These are phyloP conservation scores for Volvox reticuliferus DNA, from an alignment of 139 green algal genomes.

Conservation along the genomic window DNA sequence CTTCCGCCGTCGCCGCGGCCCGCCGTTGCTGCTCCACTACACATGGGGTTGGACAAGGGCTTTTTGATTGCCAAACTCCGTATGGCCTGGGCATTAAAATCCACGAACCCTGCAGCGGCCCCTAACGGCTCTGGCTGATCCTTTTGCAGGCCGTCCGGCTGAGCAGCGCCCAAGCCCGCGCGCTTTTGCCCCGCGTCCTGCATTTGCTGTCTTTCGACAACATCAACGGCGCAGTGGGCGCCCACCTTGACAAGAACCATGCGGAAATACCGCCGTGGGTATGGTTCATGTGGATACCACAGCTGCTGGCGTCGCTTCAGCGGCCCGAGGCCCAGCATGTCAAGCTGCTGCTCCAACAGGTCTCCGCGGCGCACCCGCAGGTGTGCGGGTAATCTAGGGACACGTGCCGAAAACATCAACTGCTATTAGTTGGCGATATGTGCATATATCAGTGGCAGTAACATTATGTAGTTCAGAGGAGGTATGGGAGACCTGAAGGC, in stretches of 20 bases:
- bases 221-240: constrained; percentile 54
- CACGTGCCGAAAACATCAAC: no score
- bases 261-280: constrained; percentile 85
- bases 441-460: no score
- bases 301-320: constrained; percentile 91
- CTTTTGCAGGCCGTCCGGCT: constrained; percentile 77
- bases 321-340: constrained; percentile 79
- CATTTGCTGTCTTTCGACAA: constrained; percentile 92
- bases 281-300: constrained; percentile 94
- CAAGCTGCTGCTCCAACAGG: constrained; percentile 75
- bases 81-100: no score
- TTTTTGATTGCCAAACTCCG: no score
- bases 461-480: no score
- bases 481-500: no score
- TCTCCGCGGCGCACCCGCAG: constrained; percentile 61
- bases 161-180: constrained; percentile 67
- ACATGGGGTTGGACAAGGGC: no score
- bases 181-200: constrained; percentile 87
- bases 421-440: no score
- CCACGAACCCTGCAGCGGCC: no score
- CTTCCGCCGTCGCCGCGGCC: no score
- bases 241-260: constrained; percentile 49
- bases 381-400: background rate
- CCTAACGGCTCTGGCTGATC: no score
- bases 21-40: no score